phyloP scores from a whole-genome alignment of 2,329 filamentous ascomycete genomes.

The Ophiostoma triangulosporum region DNA sequence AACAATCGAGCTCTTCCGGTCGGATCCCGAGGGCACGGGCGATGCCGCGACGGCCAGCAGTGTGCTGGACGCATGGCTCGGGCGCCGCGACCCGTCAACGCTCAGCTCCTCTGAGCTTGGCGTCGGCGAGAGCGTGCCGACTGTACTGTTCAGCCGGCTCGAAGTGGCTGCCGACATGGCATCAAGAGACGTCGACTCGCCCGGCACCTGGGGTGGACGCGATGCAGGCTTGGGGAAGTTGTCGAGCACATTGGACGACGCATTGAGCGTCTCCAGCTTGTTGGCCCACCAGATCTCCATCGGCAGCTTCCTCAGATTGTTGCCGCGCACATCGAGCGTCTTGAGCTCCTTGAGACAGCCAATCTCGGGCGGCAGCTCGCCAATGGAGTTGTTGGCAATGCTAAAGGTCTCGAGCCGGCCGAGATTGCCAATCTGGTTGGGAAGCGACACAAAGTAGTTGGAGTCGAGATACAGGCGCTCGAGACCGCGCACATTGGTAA shows the following conservation, averaged over 20 bases:
- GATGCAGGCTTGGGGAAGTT: constrained; percentile 79
- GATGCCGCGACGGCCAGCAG: constrained; percentile 64
- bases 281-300: constrained; percentile 94
- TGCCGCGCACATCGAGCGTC: constrained; percentile 79
- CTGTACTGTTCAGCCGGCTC: constrained; percentile 22
- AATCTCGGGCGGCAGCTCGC: constrained; percentile 72
- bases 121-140: constrained; percentile 37
- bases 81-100: constrained; percentile 48
- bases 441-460: constrained; percentile 89
- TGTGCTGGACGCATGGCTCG: constrained; percentile 71
- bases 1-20: constrained; percentile 72
- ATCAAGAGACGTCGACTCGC: constrained; percentile 22
- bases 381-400: constrained; percentile 82
- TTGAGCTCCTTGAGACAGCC: constrained; percentile 75
- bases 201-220: constrained; percentile 48
- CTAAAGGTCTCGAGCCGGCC: constrained; percentile 80
- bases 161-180: constrained; percentile 16
- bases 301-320: constrained; percentile 80
- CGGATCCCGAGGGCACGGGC: constrained; percentile 41
- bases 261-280: constrained; percentile 80
- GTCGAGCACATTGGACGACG: constrained; percentile 87
- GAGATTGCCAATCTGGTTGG: constrained; percentile 71
- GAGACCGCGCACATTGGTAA: constrained; percentile 74
- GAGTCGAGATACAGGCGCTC: constrained; percentile 83
- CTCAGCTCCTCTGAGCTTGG: constrained; percentile 67